Evolutionary conservation across 2,329 filamentous ascomycete species (phyloP).

Genomic region (Colletotrichum sansevieriae): DNA sequence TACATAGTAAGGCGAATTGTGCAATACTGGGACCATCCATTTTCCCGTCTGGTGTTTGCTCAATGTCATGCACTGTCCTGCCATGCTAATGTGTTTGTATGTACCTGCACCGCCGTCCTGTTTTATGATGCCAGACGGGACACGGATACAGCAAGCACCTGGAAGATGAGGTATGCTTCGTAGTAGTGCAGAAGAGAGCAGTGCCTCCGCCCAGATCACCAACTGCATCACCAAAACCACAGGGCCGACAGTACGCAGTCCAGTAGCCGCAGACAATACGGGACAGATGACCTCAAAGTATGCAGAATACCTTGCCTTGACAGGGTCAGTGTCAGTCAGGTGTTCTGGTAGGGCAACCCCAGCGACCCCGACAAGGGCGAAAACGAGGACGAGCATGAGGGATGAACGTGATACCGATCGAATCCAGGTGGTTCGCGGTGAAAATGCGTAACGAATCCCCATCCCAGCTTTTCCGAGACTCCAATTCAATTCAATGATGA

Average conservation of each 20-base stretch:
- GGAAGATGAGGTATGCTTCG: no score
- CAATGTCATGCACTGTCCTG: slow-evolving; percentile 4
- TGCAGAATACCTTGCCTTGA: slow-evolving; percentile 9
- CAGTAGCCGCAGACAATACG: slow-evolving; percentile 11
- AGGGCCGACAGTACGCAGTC: background rate
- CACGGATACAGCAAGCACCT: background rate
- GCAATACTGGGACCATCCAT: slow-evolving; percentile 9
- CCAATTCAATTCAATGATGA: background rate
- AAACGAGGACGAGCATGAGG: slow-evolving; percentile 10
- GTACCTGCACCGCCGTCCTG: background rate
- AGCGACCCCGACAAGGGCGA: slow-evolving; percentile 8
- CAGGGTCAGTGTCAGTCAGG: slow-evolving; percentile 36
- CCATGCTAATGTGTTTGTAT: background rate
- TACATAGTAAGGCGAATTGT: background rate
- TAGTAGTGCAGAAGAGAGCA: background rate
- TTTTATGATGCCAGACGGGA: slow-evolving; percentile 3
- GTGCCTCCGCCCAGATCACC: background rate
- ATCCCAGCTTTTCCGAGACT: slow-evolving; percentile 3
- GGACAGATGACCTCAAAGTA: slow-evolving; percentile 22
- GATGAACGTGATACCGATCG: slow-evolving; percentile 17
- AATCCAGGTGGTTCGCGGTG: slow-evolving; percentile 1
- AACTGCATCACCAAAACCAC: background rate
- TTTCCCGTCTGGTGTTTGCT: slow-evolving; percentile 1
- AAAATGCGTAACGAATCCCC: slow-evolving; percentile 2
- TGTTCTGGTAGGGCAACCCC: slow-evolving; percentile 29